Evolutionary conservation across 805 yeast species (phyloP).

Genomic region (Saturnispora dispora): DNA sequence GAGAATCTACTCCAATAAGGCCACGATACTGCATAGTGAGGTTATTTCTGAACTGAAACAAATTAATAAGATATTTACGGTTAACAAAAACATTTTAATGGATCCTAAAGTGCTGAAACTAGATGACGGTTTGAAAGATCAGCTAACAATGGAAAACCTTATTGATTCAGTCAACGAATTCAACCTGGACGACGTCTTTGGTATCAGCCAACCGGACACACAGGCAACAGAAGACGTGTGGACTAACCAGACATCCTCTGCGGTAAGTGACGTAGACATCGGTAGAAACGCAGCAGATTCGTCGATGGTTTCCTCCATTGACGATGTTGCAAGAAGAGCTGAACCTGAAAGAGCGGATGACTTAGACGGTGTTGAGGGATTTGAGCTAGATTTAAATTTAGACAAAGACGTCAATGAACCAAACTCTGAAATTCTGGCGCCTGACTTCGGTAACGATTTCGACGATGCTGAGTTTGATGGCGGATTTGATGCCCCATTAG

Average conservation of each 20-base stretch:
- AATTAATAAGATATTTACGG: conserved; percentile 56
- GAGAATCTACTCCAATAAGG: conserved; percentile 75
- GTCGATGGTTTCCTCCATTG: conserved; percentile 13
- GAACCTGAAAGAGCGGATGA: conserved; percentile 24
- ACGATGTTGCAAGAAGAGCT: conserved; percentile 20
- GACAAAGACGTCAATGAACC: conserved; percentile 15
- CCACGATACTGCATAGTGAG: conserved; percentile 75
- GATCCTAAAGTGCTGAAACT: conserved; percentile 52
- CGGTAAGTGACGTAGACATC: conserved; percentile 12
- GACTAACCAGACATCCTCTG: conserved; percentile 1
- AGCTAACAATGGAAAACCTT: conserved; percentile 70
- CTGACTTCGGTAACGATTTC: conserved; percentile 31
- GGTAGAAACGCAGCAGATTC: conserved; percentile 12
- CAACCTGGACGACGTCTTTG: conserved; percentile 30
- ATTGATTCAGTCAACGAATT: conserved; percentile 52
- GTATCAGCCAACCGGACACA: conserved; percentile 10
- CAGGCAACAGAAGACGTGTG: conserved; percentile 7
- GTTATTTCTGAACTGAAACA: conserved; percentile 67
- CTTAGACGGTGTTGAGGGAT: conserved; percentile 24
- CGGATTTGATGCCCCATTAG: conserved; percentile 21
- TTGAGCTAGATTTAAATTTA: conserved; percentile 28
- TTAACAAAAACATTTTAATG: conserved; percentile 42
- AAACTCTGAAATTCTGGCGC: conserved; percentile 2
- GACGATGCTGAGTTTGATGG: conserved; percentile 33
- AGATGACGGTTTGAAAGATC: conserved; percentile 58